Conservation (phyloP, 2,329 filamentous ascomycete genomes). For the Xylariomycetidae sp. region DNA sequence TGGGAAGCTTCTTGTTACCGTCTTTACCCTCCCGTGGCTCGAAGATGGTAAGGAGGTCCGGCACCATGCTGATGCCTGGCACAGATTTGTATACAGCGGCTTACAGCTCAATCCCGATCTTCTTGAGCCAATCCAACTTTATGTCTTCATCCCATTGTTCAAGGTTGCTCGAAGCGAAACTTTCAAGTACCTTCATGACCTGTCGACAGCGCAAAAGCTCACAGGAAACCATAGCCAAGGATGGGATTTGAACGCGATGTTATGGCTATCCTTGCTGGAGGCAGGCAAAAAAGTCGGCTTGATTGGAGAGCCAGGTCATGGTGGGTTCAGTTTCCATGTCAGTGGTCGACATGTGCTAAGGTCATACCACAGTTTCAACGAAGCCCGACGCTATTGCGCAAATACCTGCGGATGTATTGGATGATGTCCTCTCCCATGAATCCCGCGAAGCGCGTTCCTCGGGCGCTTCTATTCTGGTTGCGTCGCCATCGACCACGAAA, state of each 20-base stretch:
- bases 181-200: slow-evolving; percentile 49
- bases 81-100: slow-evolving; percentile 49
- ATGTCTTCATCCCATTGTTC: slow-evolving; percentile 58
- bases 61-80: slow-evolving; percentile 42
- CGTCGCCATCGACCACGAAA: slow-evolving; percentile 67
- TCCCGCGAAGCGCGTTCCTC: slow-evolving; percentile 65
- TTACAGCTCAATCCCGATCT: slow-evolving; percentile 43
- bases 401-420: slow-evolving; percentile 39
- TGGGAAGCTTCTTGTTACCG: slow-evolving; percentile 53
- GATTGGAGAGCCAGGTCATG: slow-evolving; percentile 59
- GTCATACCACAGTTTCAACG: no score
- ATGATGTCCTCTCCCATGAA: slow-evolving; percentile 47
- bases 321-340: slow-evolving; percentile 6
- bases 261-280: slow-evolving; percentile 63
- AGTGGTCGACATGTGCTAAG: no score
- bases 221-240: slow-evolving; percentile 38
- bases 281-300: slow-evolving; percentile 64
- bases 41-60: slow-evolving; percentile 19
- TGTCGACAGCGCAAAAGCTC: slow-evolving; percentile 46
- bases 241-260: slow-evolving; percentile 46
- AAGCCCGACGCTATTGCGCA: slow-evolving; percentile 24
- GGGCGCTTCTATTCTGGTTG: slow-evolving; percentile 74
- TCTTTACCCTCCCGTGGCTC: slow-evolving; percentile 44
- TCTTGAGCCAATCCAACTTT: slow-evolving; percentile 58
- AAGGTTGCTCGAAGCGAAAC: slow-evolving; percentile 49